Evolutionary conservation across 2,329 filamentous ascomycete species (phyloP).

Genomic region (Fonsecaea monophora): DNA sequence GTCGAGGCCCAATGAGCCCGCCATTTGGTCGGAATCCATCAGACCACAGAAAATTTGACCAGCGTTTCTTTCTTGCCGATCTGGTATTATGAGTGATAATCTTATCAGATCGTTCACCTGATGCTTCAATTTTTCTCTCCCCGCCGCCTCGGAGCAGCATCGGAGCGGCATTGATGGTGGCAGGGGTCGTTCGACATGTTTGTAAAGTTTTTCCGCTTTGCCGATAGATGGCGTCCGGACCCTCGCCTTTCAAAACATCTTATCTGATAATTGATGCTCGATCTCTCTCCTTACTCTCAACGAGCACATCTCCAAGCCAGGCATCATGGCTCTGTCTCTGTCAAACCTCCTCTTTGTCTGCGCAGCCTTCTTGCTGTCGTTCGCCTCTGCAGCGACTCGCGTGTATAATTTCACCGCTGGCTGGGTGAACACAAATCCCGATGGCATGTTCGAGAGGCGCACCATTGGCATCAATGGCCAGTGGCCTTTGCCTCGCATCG

Average conservation of each 20-base stretch:
- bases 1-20: background rate
- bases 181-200: background rate
- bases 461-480: conserved; percentile 77
- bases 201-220: background rate
- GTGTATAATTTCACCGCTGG: conserved; percentile 71
- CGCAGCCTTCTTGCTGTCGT: conserved; percentile 36
- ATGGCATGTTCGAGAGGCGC: conserved; percentile 68
- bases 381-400: conserved; percentile 40
- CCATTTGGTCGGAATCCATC: background rate
- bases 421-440: conserved; percentile 76
- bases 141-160: conserved; percentile 23
- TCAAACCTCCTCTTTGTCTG: conserved; percentile 51
- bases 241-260: conserved; percentile 22
- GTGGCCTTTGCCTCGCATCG: conserved; percentile 72
- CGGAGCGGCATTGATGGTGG: conserved; percentile 17
- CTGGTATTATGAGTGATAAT: conserved; percentile 24
- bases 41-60: background rate
- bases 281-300: conserved; percentile 17
- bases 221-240: background rate
- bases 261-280: conserved; percentile 32
- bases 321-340: conserved; percentile 53
- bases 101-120: conserved; percentile 29
- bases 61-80: conserved; percentile 4
- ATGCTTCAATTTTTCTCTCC: background rate
- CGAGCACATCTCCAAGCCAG: conserved; percentile 13